Conservation (phyloP, 129 eudicot genomes). For the Lactuca sativa region DNA sequence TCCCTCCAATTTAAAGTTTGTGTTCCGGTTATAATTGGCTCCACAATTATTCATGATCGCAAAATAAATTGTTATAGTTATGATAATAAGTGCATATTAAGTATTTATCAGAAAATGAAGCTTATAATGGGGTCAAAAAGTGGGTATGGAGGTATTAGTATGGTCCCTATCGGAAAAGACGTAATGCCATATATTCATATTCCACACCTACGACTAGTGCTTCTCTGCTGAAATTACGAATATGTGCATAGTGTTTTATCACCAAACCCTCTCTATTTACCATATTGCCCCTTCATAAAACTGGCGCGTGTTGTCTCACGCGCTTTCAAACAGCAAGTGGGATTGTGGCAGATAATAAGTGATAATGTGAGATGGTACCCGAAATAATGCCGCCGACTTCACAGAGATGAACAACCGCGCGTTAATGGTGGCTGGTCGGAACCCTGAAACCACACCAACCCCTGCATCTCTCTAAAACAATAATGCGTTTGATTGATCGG, state of each 20-base stretch:
- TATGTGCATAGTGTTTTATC: conserved; percentile 11
- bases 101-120: not conserved
- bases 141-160: not conserved
- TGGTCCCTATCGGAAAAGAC: conserved; percentile 15
- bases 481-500: too few relatives aligned
- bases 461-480: too few relatives aligned
- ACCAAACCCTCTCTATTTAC: conserved; percentile 6
- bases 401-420: conserved; percentile 9
- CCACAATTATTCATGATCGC: too few relatives aligned
- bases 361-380: not conserved
- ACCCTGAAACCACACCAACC: not conserved
- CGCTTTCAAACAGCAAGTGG: not conserved
- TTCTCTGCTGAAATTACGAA: not conserved
- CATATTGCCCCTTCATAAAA: not conserved
- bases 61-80: too few relatives aligned
- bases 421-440: conserved; percentile 14
- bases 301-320: not conserved
- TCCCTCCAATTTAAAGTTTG: too few relatives aligned
- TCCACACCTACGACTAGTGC: conserved; percentile 1
- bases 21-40: too few relatives aligned
- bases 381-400: conserved; percentile 22
- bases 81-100: not conserved
- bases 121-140: conserved; percentile 12
- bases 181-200: not conserved
- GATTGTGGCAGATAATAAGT: not conserved